Percentiles rank a stretch among this genome's conserved stretches.
Conservation (phyloP, 192 early-diverging fungal species). For the Geosiphon pyriformis region DNA sequence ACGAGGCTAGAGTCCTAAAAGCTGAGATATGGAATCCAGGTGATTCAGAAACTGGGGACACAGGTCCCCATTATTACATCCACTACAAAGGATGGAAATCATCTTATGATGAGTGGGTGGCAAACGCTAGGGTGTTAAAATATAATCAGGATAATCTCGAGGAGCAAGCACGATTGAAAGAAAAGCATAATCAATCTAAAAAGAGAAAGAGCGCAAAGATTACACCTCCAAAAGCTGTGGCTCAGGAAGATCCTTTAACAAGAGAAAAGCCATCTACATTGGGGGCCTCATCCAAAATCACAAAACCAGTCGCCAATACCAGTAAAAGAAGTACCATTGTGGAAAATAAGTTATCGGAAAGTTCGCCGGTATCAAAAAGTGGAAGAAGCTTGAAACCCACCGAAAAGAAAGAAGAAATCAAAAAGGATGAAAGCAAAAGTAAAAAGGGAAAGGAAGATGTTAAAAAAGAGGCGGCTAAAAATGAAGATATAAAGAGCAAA, state of each 20-base stretch:
- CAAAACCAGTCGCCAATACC: no score
- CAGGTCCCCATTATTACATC: constrained; percentile 87
- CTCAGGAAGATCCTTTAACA: background rate
- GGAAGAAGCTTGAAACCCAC: no score
- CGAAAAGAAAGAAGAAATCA: no score
- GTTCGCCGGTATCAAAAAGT: no score
- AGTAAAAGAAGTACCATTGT: no score
- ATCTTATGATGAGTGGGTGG: constrained; percentile 99
- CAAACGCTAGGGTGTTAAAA: constrained; percentile 80
- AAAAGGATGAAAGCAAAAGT: no score
- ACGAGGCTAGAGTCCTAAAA: constrained; percentile 95
- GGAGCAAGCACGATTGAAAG: constrained; percentile 69
- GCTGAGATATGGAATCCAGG: constrained; percentile 64
- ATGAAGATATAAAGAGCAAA: no score
- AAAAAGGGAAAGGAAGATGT: no score
- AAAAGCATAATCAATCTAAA: constrained; percentile 35
- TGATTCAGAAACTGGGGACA: constrained; percentile 53
- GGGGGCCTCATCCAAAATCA: background rate
- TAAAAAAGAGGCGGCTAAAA: no score
- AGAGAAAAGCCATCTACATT: background rate
- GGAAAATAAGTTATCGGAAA: no score
- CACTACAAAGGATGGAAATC: constrained; percentile 99
- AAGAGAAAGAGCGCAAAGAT: constrained; percentile 10
- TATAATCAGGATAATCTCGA: constrained; percentile 78
- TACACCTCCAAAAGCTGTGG: background rate